These are phyloP conservation scores for Pseudomassariella vexata DNA, from an alignment of 2,329 filamentous ascomycete species.

Conservation along the genomic window DNA sequence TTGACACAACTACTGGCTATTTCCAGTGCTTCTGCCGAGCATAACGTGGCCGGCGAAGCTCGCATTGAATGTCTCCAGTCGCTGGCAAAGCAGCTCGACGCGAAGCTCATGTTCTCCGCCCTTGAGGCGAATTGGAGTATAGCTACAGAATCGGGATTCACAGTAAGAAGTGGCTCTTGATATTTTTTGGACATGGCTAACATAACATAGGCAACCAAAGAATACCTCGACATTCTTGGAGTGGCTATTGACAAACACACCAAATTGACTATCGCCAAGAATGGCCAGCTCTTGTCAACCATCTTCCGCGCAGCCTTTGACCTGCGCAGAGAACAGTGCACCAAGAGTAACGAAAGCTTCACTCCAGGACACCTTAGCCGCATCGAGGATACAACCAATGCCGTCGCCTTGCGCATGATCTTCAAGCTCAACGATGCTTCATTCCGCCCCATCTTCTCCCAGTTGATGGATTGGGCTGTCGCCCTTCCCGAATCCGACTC, in stretches of 20 bases:
- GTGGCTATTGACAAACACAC: constrained; percentile 69
- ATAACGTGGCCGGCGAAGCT: constrained; percentile 56
- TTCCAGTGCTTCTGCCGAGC: constrained; percentile 66
- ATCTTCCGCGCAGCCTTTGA: constrained; percentile 58
- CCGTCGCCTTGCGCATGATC: constrained; percentile 79
- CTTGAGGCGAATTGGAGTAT: constrained; percentile 67
- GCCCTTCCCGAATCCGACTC: constrained; percentile 56
- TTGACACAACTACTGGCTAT: constrained; percentile 66
- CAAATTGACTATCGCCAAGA: constrained; percentile 74
- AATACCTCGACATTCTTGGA: constrained; percentile 65
- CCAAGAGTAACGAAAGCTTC: constrained; percentile 37
- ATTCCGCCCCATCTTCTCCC: constrained; percentile 86
- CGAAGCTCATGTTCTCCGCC: constrained; percentile 69
- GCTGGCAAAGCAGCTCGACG: constrained; percentile 70
- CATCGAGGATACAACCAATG: constrained; percentile 61
- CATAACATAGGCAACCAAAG: constrained; percentile 51
- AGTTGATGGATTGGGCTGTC: constrained; percentile 76
- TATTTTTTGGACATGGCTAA: constrained; percentile 19
- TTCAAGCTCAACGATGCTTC: constrained; percentile 93
- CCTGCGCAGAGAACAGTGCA: constrained; percentile 52
- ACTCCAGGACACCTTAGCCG: constrained; percentile 42
- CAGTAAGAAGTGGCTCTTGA: constrained; percentile 40
- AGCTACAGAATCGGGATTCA: constrained; percentile 56
- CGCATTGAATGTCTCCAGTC: constrained; percentile 66
- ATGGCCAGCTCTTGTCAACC: constrained; percentile 62